Evolutionary conservation across 2,329 filamentous ascomycete genomes (phyloP), one percentile per base, ranked within the genome.

Genomic region (Phyllosticta citrichinensis): DNA sequence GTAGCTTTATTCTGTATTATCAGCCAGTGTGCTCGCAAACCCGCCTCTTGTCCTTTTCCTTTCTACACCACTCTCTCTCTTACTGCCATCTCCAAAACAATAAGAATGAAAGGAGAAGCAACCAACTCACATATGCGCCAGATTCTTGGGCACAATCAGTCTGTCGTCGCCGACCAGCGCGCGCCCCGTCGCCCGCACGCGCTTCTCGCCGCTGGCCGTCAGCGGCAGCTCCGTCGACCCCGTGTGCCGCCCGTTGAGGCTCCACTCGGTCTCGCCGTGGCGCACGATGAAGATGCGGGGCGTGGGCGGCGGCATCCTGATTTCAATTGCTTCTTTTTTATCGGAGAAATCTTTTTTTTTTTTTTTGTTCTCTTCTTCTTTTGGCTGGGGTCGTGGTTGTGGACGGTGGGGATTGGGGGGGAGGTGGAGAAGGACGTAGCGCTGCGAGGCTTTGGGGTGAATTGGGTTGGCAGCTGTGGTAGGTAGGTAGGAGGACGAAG

Each of bases 231-330:
- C 92, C n/a, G 88, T 89, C 27, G 79, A 81, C 57, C 91, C 88
- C 0, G 93, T 97, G 75, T 97, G 71, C 1, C 73, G 71, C 40
- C 91, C 92, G 66, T 87, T 87, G 55, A 96, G 84, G 5, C 89
- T 95, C 92, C 92, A 97, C 78, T 96, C 91, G 3, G 92, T 97
- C 78, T 97, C 91, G 75, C 92, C 93, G 71, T 97, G 92, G 67
- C 92, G 89, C 68, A 80, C 74, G 64, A 80, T 77, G 73, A 80
- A 80, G 70, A 80, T 76, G 56, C 78, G 73, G 5, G 78, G 78
- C 24, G 77, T 77, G 12, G 76, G 75, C 76, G 14, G 58, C 70
- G 17, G 35, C 40, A 47, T 53, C 24, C 22, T 3, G 3, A 10
- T 3, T 4, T 30, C 5, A 12, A 19, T 1, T 24, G 14, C 2